phyloP scores from a whole-genome alignment of 208 protist species.

The Novymonas esmeraldas region DNA sequence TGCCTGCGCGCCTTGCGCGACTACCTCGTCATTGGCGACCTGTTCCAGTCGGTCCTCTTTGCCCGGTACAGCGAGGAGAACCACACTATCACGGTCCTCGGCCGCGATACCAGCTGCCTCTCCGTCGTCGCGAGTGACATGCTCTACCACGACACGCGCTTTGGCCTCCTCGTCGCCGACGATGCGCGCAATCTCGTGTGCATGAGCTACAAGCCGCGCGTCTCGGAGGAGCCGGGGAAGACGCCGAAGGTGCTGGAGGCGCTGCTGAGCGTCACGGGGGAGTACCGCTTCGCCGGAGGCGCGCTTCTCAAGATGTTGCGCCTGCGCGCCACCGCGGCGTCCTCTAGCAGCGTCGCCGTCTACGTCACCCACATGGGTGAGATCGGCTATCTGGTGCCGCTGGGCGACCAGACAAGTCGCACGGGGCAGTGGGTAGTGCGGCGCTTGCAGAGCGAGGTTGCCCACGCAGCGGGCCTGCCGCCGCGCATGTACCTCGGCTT shows the following conservation, averaged over 20 bases:
- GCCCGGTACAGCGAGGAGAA: slow-evolving; percentile 76
- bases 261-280: slow-evolving; percentile 68
- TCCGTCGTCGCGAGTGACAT: slow-evolving; percentile 72
- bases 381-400: slow-evolving; percentile 73
- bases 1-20: slow-evolving; percentile 66
- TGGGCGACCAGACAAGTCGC: slow-evolving; percentile 75
- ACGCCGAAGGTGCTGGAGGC: slow-evolving; percentile 55
- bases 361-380: slow-evolving; percentile 87
- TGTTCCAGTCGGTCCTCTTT: slow-evolving; percentile 69
- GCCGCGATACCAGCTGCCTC: slow-evolving; percentile 56
- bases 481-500: slow-evolving; percentile 82
- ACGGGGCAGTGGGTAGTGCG: slow-evolving; percentile 68
- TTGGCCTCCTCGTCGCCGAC: slow-evolving; percentile 76
- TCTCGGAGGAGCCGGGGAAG: slow-evolving; percentile 38
- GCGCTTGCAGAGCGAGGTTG: slow-evolving; percentile 65
- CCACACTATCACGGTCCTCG: slow-evolving; percentile 82
- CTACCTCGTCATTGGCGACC: slow-evolving; percentile 83
- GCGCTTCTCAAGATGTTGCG: slow-evolving; percentile 63
- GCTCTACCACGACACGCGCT: slow-evolving; percentile 75
- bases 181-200: slow-evolving; percentile 73
- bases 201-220: slow-evolving; percentile 77
- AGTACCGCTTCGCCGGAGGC: slow-evolving; percentile 80
- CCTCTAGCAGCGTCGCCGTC: slow-evolving; percentile 41
- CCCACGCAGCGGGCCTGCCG: slow-evolving; percentile 67
- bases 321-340: slow-evolving; percentile 37